Evolutionary conservation across 345 rosid genomes (phyloP).

Genomic region (Camelina neglecta): DNA sequence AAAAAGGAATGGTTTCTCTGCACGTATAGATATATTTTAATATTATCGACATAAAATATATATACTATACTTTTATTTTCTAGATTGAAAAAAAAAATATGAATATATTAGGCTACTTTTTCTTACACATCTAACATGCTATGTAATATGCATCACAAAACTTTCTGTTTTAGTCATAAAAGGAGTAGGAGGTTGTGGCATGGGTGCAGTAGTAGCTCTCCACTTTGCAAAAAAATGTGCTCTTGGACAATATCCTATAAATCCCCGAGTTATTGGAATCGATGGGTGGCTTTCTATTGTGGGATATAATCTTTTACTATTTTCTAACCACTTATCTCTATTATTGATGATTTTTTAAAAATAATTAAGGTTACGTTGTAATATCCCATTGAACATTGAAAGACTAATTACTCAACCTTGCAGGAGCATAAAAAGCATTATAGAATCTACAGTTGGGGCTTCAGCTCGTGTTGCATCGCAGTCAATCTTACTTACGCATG

Average conservation of each 20-base stretch:
- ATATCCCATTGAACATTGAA: no score
- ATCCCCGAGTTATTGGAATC: not conserved
- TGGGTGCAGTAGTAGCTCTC: not conserved
- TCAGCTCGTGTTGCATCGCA: not conserved
- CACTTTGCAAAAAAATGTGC: not conserved
- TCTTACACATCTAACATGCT: not conserved
- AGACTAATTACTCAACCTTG: not conserved
- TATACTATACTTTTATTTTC: no score
- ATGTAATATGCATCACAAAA: not conserved
- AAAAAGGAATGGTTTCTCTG: no score
- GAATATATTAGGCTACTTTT: not conserved
- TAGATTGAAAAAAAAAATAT: not conserved
- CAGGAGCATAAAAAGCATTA: not conserved
- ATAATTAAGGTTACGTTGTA: not conserved
- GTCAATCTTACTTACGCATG: not conserved
- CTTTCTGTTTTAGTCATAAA: not conserved
- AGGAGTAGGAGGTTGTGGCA: not conserved
- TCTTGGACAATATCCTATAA: not conserved
- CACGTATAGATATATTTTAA: no score
- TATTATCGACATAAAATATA: no score
- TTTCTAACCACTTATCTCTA: not conserved
- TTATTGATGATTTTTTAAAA: not conserved
- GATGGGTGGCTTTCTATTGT: not conserved
- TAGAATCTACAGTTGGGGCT: not conserved
- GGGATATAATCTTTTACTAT: not conserved